Conservation (phyloP, 495 filamentous ascomycete species). For the Neurospora sp. region DNA sequence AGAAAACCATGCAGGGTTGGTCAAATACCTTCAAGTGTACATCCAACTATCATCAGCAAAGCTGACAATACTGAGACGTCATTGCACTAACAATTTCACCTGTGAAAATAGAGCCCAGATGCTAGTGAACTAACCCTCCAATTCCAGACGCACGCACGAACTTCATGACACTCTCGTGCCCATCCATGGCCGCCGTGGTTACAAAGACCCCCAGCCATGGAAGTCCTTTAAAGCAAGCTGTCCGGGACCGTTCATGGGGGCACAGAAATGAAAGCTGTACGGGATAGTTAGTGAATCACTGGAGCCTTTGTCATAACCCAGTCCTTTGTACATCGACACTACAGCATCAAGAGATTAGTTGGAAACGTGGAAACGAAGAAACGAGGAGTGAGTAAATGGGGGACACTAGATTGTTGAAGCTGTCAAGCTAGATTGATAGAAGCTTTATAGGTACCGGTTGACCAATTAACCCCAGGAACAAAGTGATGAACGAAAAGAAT, state of each 20-base stretch:
- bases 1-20: background rate
- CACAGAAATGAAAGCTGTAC: background rate
- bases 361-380: too few relatives aligned
- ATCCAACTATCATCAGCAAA: background rate
- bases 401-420: background rate
- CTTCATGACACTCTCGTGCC: background rate
- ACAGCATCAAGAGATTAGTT: background rate
- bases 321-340: background rate
- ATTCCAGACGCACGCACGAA: background rate
- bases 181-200: background rate
- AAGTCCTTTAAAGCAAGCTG: background rate
- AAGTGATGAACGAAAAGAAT: too few relatives aligned
- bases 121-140: background rate
- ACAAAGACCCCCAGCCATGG: background rate
- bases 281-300: background rate
- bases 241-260: background rate
- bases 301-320: background rate
- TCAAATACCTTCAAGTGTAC: background rate
- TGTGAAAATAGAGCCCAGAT: rapidly evolving
- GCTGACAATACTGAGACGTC: background rate
- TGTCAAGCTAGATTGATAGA: background rate
- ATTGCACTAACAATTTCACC: background rate
- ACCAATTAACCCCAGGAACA: too few relatives aligned
- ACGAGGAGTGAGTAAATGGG: too few relatives aligned
- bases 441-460: too few relatives aligned